Percentiles rank a stretch among this genome's conserved stretches.
phyloP scores from a whole-genome alignment of 1,284 basidiomycete genomes.

The Rhodotorula sp. region DNA sequence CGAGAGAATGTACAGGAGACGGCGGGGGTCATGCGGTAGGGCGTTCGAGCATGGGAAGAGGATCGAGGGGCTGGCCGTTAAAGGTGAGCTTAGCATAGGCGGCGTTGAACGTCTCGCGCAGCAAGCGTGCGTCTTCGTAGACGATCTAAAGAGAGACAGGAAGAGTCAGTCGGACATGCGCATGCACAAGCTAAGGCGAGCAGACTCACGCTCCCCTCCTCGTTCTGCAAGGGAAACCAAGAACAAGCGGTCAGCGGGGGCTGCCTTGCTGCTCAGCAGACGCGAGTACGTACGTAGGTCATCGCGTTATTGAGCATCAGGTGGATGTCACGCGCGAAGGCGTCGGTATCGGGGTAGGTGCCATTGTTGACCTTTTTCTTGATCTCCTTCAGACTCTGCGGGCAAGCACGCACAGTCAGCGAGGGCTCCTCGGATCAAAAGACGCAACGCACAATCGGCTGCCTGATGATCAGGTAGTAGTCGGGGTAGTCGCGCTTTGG shows the following conservation, averaged over 20 bases:
- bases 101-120: constrained; percentile 50
- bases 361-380: constrained; percentile 73
- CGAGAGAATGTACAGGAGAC: not conserved
- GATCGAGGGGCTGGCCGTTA: constrained; percentile 53
- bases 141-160: constrained; percentile 63
- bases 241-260: too few relatives aligned
- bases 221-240: constrained; percentile 15
- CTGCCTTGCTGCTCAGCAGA: not conserved
- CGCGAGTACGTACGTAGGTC: constrained; percentile 56
- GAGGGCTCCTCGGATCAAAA: too few relatives aligned
- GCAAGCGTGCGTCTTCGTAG: constrained; percentile 85
- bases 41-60: not conserved
- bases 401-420: not conserved
- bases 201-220: constrained; percentile 31
- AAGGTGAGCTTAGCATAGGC: constrained; percentile 16
- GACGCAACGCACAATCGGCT: constrained; percentile 60
- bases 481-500: constrained; percentile 75
- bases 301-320: constrained; percentile 92
- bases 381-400: constrained; percentile 70
- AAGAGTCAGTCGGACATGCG: constrained; percentile 54
- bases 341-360: constrained; percentile 66
- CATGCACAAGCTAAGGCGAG: too few relatives aligned
- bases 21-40: not conserved
- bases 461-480: constrained; percentile 70
- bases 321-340: constrained; percentile 74